Base-by-base conservation (phyloP, 1,284 basidiomycete genomes). In the Bjerkandera adusta region DNA sequence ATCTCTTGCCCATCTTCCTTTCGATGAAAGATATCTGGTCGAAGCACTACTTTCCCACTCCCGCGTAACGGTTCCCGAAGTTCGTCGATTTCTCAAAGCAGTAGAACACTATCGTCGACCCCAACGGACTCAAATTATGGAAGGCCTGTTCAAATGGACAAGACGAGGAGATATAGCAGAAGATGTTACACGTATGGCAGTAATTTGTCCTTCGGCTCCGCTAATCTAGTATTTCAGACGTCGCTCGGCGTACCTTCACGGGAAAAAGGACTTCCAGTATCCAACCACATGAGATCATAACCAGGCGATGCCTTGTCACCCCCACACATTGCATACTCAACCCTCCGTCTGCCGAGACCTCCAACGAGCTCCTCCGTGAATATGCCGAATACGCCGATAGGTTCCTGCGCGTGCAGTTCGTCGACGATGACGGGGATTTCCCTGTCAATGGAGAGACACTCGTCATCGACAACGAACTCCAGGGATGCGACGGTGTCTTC, bases 331-430 rank as follows among this genome's bases (percentile, higher is more conserved):
- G 48, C 27, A 21, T 53, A 2, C 48, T 50, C 15, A 33, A 34
- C 26, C 44, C 47, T 1, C 51, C 51, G 5, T 22, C 36, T 4
- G 16, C 3, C 3, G 51, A 53, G 32, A 50, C 51, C 4, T 53
- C 51, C 4, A 53, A 53, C 35, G 39, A 35, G 12, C 30, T 53
- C 21, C 36, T 50, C 10, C 38, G 44, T 2, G 38, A 36, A 4
- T 41, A 40, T 26, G 8, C 16, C 5, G 1, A 18, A 4, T 42
- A 43, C 15, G 15, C 35, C 18, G 50, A 52, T 26, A 26, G 43
- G n/a, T 52, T 52, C 25, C 15, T 52, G 11, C 47, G 50, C 18
- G 47, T 52, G 34, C 50, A 52, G 26, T 52, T 52, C 32, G 50
- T 52, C 30, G 50, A 52, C 44, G 47, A 52, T 39, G 43, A 45